These are phyloP conservation scores for Spathaspora sp. DNA, from an alignment of 1,139 yeast species.

Conservation along the genomic window DNA sequence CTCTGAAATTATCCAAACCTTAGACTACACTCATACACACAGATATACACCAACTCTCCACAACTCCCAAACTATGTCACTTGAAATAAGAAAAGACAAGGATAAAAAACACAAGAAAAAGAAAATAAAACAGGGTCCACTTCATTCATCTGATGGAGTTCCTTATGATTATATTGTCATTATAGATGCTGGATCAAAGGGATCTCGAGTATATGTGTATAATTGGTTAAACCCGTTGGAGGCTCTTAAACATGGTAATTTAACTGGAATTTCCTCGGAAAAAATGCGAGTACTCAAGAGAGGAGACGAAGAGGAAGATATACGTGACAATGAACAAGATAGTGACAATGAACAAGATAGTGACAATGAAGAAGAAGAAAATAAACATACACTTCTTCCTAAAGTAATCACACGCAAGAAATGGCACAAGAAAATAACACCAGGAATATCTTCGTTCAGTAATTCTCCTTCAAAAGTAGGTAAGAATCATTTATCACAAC, in stretches of 20 bases:
- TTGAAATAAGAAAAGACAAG: not conserved
- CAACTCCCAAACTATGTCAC: too few relatives aligned
- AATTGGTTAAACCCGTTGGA: slow-evolving; percentile 56
- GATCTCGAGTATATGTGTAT: slow-evolving; percentile 74
- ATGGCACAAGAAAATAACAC: slow-evolving; percentile 63
- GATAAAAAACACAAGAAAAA: slow-evolving; percentile 7
- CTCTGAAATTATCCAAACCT: too few relatives aligned
- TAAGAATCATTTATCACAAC: slow-evolving; percentile 53
- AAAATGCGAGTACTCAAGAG: slow-evolving; percentile 18
- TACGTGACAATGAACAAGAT: slow-evolving; percentile 18
- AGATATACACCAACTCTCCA: too few relatives aligned
- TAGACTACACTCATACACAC: too few relatives aligned
- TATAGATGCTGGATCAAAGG: slow-evolving; percentile 83
- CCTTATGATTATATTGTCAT: slow-evolving; percentile 70
- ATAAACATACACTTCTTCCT: slow-evolving; percentile 29
- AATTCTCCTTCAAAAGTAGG: slow-evolving; percentile 56
- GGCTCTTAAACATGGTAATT: slow-evolving; percentile 29
- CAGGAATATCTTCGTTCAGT: slow-evolving; percentile 65
- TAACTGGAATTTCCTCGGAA: slow-evolving; percentile 6
- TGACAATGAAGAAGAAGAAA: slow-evolving; percentile 18
- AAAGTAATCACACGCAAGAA: slow-evolving; percentile 42
- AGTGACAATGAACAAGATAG: slow-evolving; percentile 14
- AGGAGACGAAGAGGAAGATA: slow-evolving; percentile 13
- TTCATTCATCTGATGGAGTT: slow-evolving; percentile 35
- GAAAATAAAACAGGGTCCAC: slow-evolving; percentile 24